phyloP scores from a whole-genome alignment of 1,139 yeast species.

The Arxiozyma slooffiae region DNA sequence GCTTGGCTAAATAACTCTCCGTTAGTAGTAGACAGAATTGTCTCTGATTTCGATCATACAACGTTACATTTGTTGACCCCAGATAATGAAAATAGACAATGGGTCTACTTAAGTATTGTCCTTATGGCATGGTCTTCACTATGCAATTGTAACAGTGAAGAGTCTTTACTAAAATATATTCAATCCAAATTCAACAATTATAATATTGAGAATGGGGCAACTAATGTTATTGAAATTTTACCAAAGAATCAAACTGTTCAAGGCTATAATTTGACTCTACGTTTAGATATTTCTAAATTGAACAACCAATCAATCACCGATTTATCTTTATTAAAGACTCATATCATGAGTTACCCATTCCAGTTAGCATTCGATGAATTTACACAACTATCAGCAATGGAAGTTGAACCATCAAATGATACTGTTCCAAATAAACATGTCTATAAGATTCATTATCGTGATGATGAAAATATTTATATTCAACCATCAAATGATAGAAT shows the following conservation, averaged over 20 bases:
- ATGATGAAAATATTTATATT: constrained; percentile 82
- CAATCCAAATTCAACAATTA: background rate
- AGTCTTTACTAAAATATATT: background rate
- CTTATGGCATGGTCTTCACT: constrained; percentile 37
- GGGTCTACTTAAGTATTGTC: constrained; percentile 33
- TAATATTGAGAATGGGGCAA: background rate
- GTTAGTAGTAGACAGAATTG: constrained; percentile 72
- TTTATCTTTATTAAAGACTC: constrained; percentile 69
- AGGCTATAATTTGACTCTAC: constrained; percentile 75
- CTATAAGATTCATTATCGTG: constrained; percentile 77
- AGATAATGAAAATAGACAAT: constrained; percentile 13
- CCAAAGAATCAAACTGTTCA: constrained; percentile 18
- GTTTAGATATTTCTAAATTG: constrained; percentile 50
- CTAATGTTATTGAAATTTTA: background rate
- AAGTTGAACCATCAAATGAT: constrained; percentile 27
- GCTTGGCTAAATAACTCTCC: constrained; percentile 36
- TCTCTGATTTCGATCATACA: constrained; percentile 93
- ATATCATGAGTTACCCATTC: constrained; percentile 88
- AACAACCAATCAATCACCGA: constrained; percentile 38
- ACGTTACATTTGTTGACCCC: constrained; percentile 79
- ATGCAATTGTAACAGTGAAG: constrained; percentile 15
- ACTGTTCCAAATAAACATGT: constrained; percentile 29
- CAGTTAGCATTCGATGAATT: constrained; percentile 75
- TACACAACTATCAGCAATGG: constrained; percentile 56
- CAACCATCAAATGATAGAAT: constrained; percentile 93